Evolutionary conservation across 805 yeast species (phyloP).

Genomic region (Kuraishia cidri): DNA sequence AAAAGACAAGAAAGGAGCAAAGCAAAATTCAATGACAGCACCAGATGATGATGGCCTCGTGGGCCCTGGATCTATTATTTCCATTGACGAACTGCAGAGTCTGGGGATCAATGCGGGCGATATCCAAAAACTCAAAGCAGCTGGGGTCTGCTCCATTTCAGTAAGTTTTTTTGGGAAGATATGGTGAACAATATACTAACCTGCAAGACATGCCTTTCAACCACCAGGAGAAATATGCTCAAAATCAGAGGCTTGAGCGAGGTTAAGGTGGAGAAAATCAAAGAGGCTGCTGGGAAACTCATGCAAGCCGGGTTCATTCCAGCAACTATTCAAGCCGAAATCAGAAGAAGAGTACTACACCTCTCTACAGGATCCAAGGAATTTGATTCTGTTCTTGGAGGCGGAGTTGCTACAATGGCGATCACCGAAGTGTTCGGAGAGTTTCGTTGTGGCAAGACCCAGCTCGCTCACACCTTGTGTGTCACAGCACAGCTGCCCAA

Average conservation of each 20-base stretch:
- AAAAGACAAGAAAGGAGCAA: neutral
- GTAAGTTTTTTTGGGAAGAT: constrained; percentile 31
- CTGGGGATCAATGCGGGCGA: constrained; percentile 70
- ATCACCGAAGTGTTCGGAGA: constrained; percentile 78
- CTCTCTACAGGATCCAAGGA: constrained; percentile 68
- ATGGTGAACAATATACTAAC: neutral
- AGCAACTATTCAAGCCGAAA: constrained; percentile 59
- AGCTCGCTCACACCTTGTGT: constrained; percentile 69
- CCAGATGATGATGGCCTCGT: constrained; percentile 10
- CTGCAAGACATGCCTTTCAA: constrained; percentile 38
- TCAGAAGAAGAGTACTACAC: constrained; percentile 53
- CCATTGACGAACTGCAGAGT: constrained; percentile 45
- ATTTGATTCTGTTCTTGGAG: constrained; percentile 61
- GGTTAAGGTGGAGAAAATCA: constrained; percentile 69
- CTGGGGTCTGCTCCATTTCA: constrained; percentile 60
- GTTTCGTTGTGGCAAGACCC: constrained; percentile 78
- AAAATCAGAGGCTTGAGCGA: constrained; percentile 68
- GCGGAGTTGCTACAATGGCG: constrained; percentile 70
- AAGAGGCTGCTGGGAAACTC: constrained; percentile 63
- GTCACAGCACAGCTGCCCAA: constrained; percentile 69
- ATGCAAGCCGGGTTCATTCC: constrained; percentile 64
- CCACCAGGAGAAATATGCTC: constrained; percentile 55
- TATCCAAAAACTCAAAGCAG: constrained; percentile 54
- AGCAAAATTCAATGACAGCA: constrained; percentile 1
- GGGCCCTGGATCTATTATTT: constrained; percentile 19